Conservation (phyloP, 1,284 basidiomycete species). For the Ceratobasidium sp. region DNA sequence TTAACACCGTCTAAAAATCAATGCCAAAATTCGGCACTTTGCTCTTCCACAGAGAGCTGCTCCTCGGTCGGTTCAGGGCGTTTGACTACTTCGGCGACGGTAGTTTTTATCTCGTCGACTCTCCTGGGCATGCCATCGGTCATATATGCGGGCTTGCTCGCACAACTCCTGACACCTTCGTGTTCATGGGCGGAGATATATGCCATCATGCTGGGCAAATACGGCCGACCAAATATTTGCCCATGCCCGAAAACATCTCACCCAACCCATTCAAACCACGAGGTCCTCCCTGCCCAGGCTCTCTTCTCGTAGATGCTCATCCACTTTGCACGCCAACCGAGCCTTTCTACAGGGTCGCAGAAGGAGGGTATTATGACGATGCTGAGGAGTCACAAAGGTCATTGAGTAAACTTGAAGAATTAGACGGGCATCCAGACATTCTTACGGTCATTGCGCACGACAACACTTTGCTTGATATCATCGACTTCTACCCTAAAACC, state of each 20-base stretch:
- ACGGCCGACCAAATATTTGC: constrained; percentile 34
- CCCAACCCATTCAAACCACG: constrained; percentile 31
- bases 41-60: neutral
- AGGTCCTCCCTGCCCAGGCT: constrained; percentile 11
- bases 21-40: no score
- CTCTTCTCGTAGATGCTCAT: constrained; percentile 15
- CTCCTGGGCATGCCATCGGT: constrained; percentile 48
- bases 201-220: constrained; percentile 34
- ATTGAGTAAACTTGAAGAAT: constrained; percentile 21
- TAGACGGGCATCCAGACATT: constrained; percentile 29
- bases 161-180: constrained; percentile 35
- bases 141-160: constrained; percentile 33
- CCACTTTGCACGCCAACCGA: constrained; percentile 2
- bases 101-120: constrained; percentile 46
- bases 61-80: constrained; percentile 16
- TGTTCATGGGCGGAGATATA: constrained; percentile 42
- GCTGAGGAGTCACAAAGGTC: constrained; percentile 22
- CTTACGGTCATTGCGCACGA: constrained; percentile 42
- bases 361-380: constrained; percentile 1
- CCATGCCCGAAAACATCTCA: constrained; percentile 34
- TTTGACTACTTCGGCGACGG: constrained; percentile 51
- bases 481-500: constrained; percentile 36
- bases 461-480: constrained; percentile 16
- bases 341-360: constrained; percentile 23
- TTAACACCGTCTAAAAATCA: no score